Evolutionary conservation across 768 basidiomycete species (phyloP), one percentile per base, ranked within the genome.

Genomic region (Wakefieldia striispora): DNA sequence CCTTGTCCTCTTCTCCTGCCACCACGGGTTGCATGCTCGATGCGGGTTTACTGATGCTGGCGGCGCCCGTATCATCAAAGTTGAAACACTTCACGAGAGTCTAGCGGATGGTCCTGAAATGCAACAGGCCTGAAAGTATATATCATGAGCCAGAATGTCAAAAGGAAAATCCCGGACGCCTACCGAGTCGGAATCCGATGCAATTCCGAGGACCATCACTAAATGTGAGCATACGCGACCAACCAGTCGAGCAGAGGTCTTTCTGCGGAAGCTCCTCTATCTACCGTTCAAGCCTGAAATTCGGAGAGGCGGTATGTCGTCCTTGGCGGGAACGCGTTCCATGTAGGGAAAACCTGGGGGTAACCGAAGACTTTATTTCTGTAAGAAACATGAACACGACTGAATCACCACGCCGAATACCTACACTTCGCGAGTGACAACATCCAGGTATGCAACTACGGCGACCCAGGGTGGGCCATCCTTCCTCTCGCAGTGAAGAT

Each of bases 21-120:
- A 51, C 43, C 20, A 53, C 20, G 9, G 42, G 49, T 40, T 53
- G 51, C 49, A 51, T 40, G 19, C 42, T 53, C n/a, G 51, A 51
- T 3, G 49, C 51, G 4, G 35, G 13, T n/a, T 40, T 43, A 23
- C 14, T 16, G n/a, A 39, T 12, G 9, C 49, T 49, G 11, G 16
- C 3, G 6, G 20, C 49, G 2, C 38, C 34, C 2, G 21, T 11
- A 2, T 51, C 51, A 16, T 40, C 49, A 21, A 44, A 51, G 19
- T 34, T 21, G 43, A 53, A 50, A 6, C 16, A 36, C 26, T 34
- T 36, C 14, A 34, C 13, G 2, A 52, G 41, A 31, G 48, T 52
- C 2, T 43, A 27, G 19, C 39, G 40, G 17, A 50, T 50, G 16
- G 50, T 39, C 31, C 43, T 50, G 37, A 52, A 50, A 12, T 50